Conservation (phyloP, 768 basidiomycete species). For the Lactarius hatsudake region DNA sequence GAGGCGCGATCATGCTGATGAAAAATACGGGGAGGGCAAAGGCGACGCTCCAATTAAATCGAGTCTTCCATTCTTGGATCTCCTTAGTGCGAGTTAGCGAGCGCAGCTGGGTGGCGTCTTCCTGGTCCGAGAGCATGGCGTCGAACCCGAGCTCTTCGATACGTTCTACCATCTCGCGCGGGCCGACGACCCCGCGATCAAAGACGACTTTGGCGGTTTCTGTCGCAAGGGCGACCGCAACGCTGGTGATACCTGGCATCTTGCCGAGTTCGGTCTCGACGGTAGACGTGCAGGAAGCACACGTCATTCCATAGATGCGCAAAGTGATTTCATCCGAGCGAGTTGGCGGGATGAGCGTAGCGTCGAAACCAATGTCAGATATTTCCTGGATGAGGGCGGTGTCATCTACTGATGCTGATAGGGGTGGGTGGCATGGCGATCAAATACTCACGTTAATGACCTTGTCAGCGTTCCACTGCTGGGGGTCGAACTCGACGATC, state of each 20-base stretch:
- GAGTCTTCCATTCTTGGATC: conserved; percentile 81
- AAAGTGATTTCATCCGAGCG: conserved; percentile 68
- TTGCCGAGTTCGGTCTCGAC: conserved; percentile 67
- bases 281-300: conserved; percentile 73
- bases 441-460: conserved; percentile 62
- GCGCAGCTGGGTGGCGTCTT: conserved; percentile 78
- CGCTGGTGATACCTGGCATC: conserved; percentile 70
- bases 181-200: conserved; percentile 67
- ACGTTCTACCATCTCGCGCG: conserved; percentile 84
- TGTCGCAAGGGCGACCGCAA: conserved; percentile 72
- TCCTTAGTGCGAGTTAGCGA: conserved; percentile 89
- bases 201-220: conserved; percentile 74
- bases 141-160: conserved; percentile 90
- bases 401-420: not conserved
- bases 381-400: conserved; percentile 62
- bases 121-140: conserved; percentile 77
- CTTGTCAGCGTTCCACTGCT: conserved; percentile 76
- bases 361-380: conserved; percentile 90
- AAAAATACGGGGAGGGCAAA: conserved; percentile 97
- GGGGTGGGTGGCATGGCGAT: not conserved
- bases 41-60: conserved; percentile 66
- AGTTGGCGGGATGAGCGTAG: conserved; percentile 64
- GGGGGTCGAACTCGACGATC: conserved; percentile 84
- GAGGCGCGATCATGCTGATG: conserved; percentile 79
- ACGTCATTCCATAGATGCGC: conserved; percentile 90